Evolutionary conservation across 2,329 filamentous ascomycete species (phyloP), one percentile per base, ranked within the genome.

Genomic region (Hymenotorrendiella dingleyae): DNA sequence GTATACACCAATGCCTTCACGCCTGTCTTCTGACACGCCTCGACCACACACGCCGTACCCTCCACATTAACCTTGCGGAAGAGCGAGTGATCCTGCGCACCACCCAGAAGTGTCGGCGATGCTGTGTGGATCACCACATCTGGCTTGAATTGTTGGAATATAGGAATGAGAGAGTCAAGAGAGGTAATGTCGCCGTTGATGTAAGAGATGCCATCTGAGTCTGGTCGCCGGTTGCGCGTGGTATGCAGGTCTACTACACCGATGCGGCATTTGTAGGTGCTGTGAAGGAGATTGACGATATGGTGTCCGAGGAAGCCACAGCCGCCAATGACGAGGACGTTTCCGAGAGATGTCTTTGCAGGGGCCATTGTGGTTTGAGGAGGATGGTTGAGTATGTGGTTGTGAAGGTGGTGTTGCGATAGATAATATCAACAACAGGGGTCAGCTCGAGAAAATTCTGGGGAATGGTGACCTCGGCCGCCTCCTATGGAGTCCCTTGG

Each of bases 61-160:
- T 88, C 82, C 40, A 95, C 82, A 63, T 97, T 98, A 61, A 97
- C 85, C 62, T 81, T 82, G 56, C 78, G 78, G 62, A 93, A 84
- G 26, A 86, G 66, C n/a, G n/a, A n/a, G n/a, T n/a, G n/a, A 14
- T 76, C 73, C 51, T 82, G 71, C 56, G 72, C 65, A 58, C 74
- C 65, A 58, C 68, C 66, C 62, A 71, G 58, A 58, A 63, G 64
- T 66, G 75, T 68, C 28, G 86, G 86, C 24, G 82, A 86, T 16
- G 91, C 93, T 2, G 90, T 94, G 66, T 98, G 91, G 58, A 97
- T 83, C 39, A 98, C 87, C 11, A 94, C 78, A 60, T 89, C 81
- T 16, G 91, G 90, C 56, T 75, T 76, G 42, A 81, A 72, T 50
- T 78, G 70, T 23, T 72, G 64, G 56, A 97, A 80, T 33, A 87